phyloP scores from a whole-genome alignment of 495 filamentous ascomycete genomes.

The Aspergillus biplanus region DNA sequence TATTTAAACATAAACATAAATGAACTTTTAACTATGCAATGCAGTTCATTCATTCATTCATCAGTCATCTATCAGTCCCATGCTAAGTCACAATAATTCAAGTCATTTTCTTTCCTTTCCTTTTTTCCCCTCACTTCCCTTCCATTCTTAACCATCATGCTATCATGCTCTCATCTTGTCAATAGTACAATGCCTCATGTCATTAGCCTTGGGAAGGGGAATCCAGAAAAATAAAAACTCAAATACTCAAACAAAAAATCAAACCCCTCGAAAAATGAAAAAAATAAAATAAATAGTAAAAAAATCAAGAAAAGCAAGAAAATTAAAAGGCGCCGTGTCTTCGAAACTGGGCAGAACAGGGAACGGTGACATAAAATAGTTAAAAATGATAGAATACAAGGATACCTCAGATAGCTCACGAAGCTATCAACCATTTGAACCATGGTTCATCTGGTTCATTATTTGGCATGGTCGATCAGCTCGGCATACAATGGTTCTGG shows the following conservation, averaged over 20 bases:
- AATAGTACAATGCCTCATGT: slow-evolving; percentile 17
- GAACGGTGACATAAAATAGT: slow-evolving; percentile 5
- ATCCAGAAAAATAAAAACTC: no score
- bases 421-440: background rate
- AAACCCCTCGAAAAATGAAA: background rate
- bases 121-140: background rate
- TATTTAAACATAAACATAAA: background rate
- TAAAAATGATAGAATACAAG: slow-evolving; percentile 11
- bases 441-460: slow-evolving; percentile 37
- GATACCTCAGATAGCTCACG: background rate
- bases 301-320: slow-evolving; percentile 14
- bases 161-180: slow-evolving; percentile 14
- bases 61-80: slow-evolving; percentile 20
- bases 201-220: background rate
- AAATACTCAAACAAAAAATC: background rate
- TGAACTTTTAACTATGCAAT: background rate
- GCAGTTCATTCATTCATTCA: slow-evolving; percentile 21
- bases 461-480: slow-evolving; percentile 80
- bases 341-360: background rate
- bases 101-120: background rate
- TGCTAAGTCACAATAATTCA: background rate
- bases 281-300: slow-evolving; percentile 6
- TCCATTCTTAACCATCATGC: slow-evolving; percentile 11
- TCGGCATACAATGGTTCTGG: slow-evolving; percentile 87
- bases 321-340: background rate